Conservation (phyloP, 345 rosid genomes). For the Lepidium didymum region DNA sequence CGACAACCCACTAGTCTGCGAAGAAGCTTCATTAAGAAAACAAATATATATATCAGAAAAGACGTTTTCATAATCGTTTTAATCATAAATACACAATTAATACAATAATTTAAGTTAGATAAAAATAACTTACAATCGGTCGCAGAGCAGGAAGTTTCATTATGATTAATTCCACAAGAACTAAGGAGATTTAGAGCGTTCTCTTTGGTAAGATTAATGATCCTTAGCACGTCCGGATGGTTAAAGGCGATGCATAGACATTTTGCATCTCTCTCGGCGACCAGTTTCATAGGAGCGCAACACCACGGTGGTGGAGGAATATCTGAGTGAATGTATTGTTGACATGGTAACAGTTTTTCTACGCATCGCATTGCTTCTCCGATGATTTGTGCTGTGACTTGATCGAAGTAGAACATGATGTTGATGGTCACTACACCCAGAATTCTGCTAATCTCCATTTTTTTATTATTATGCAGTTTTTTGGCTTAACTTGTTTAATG, state of each 20-base stretch:
- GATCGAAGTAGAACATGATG: not conserved
- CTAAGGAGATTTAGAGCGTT: slow-evolving; percentile 40
- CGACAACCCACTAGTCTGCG: not conserved
- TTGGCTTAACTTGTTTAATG: not conserved
- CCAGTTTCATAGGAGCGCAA: slow-evolving; percentile 41
- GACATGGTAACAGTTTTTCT: slow-evolving; percentile 44
- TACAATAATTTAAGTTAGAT: not conserved
- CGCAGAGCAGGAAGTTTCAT: slow-evolving; percentile 32
- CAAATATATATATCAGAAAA: not conserved
- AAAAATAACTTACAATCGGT: slow-evolving; percentile 1
- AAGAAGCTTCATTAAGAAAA: slow-evolving; percentile 7
- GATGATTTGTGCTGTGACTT: not conserved
- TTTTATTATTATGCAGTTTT: not conserved
- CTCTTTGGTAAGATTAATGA: slow-evolving; percentile 28
- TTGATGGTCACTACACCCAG: not conserved
- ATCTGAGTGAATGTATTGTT: slow-evolving; percentile 21
- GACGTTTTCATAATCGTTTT: not conserved
- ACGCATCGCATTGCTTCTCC: slow-evolving; percentile 32
- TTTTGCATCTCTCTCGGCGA: slow-evolving; percentile 2
- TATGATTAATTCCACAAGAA: slow-evolving; percentile 35
- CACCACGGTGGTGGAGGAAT: slow-evolving; percentile 33
- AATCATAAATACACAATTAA: not conserved
- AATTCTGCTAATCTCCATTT: not conserved
- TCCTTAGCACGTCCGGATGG: slow-evolving; percentile 25
- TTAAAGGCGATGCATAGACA: slow-evolving; percentile 44